Percentiles rank a stretch among this genome's conserved stretches.
Evolutionary conservation across 2,329 filamentous ascomycete species (phyloP).

Genomic region (Botrytis tulipae): DNA sequence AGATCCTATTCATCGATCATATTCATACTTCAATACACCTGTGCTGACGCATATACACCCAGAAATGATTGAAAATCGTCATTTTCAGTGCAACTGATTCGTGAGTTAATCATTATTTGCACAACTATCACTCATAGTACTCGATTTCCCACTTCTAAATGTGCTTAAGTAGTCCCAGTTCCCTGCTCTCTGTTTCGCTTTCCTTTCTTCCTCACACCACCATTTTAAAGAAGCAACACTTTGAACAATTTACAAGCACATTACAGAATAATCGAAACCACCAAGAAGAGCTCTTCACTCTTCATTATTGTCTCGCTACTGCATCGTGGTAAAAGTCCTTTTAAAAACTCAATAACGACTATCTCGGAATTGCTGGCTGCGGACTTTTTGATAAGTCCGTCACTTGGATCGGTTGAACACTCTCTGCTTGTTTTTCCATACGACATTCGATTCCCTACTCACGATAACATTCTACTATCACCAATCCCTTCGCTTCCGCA

Average conservation of each 20-base stretch:
- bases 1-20: accelerated
- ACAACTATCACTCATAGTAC: neutral
- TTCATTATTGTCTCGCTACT: neutral
- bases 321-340: neutral
- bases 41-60: accelerated
- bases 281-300: neutral
- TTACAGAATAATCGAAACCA: neutral
- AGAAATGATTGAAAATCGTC: neutral
- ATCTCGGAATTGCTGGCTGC: no score
- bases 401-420: no score
- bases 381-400: no score
- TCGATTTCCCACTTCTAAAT: neutral
- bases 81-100: neutral
- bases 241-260: neutral
- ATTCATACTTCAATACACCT: neutral
- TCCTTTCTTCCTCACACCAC: neutral
- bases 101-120: neutral
- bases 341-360: no score
- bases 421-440: no score
- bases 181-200: neutral
- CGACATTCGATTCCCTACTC: no score
- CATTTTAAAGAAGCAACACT: neutral
- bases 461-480: no score
- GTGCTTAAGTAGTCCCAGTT: neutral
- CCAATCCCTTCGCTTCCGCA: no score